phyloP scores from a whole-genome alignment of 164 flowering plant genomes.

The Dillenia turbinata region DNA sequence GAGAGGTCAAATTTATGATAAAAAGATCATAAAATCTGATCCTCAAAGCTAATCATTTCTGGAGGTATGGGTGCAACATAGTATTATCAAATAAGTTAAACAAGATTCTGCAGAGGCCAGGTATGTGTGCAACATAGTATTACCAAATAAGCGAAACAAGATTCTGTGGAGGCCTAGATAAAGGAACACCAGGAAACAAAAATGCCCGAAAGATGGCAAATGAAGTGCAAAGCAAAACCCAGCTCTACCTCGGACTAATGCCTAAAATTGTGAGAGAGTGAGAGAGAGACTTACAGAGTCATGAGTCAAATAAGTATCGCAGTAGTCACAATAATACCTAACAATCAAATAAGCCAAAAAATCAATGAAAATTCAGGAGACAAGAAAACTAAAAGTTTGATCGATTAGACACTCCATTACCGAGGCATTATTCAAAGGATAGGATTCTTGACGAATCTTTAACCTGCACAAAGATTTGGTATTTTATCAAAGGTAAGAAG shows the following conservation, averaged over 20 bases:
- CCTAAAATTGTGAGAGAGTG: background rate
- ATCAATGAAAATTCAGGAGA: background rate
- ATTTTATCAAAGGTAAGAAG: too few relatives aligned
- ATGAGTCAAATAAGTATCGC: constrained; percentile 94
- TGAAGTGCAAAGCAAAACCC: background rate
- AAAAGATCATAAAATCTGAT: too few relatives aligned
- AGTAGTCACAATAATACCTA: constrained; percentile 93
- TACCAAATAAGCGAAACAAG: too few relatives aligned
- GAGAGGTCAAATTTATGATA: too few relatives aligned
- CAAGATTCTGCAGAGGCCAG: too few relatives aligned
- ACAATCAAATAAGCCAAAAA: background rate
- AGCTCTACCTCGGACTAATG: background rate
- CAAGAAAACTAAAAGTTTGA: background rate
- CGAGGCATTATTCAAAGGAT: constrained; percentile 9
- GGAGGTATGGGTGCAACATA: too few relatives aligned
- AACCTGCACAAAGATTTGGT: too few relatives aligned
- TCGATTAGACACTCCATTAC: background rate
- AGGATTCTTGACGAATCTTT: background rate
- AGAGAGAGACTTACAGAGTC: constrained; percentile 67
- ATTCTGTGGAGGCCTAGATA: too few relatives aligned
- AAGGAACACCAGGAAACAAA: too few relatives aligned
- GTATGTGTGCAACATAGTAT: too few relatives aligned
- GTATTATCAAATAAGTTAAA: too few relatives aligned
- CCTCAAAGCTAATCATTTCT: too few relatives aligned
- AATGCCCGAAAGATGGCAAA: background rate